Base-by-base conservation (phyloP, 1,284 basidiomycete species). In the Pseudozyma tsukubaensis region DNA sequence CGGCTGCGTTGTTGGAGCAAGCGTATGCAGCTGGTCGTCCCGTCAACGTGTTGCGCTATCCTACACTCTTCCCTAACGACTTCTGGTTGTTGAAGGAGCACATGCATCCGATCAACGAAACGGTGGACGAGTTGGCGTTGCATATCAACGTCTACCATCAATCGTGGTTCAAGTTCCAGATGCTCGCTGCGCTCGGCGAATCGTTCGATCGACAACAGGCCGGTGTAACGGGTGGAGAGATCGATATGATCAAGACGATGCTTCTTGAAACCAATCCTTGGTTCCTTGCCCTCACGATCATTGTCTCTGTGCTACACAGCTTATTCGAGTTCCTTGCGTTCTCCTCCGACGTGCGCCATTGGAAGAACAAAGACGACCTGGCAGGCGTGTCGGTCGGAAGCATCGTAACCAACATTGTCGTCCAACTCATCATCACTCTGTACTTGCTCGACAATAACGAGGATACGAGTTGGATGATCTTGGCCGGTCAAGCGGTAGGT, bases 371-470 rank as follows among this genome's bases (percentile, higher is more conserved):
- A 87, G 91, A 95, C 68, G 86, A 87, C 66, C 83, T 88, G 44
- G 86, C 87, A 39, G 88, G 88, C 12, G 88, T 89, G 4, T 87
- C 86, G 12, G 80, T 89, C 24, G 85, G 87, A n/a, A 87, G 87
- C 67, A 86, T 99, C 79, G 85, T 97, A 77, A 93, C 94, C 49
- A 98, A 98, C 85, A 92, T 95, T 70, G 90, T 97, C 82, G 92
- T 95, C 8, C 80, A 86, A 87, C 85, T 92, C 43, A 88, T 97
- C 79, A 91, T 97, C 78, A 87, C 97, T 44, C 88, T 98, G 24
- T 97, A 97, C 86, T 90, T 98, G 74, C 89, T 97, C 78, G 96
- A 98, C 86, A 94, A 94, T 84, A 94, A 92, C 78, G 91, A 94
- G 67, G 92, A 97, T 83, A 98, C 96, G 24, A 93, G 85, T 78